Percentiles rank a stretch among this genome's conserved stretches.
phyloP scores from a whole-genome alignment of 352 stramenopile species.

The Phytophthora hibernalis region DNA sequence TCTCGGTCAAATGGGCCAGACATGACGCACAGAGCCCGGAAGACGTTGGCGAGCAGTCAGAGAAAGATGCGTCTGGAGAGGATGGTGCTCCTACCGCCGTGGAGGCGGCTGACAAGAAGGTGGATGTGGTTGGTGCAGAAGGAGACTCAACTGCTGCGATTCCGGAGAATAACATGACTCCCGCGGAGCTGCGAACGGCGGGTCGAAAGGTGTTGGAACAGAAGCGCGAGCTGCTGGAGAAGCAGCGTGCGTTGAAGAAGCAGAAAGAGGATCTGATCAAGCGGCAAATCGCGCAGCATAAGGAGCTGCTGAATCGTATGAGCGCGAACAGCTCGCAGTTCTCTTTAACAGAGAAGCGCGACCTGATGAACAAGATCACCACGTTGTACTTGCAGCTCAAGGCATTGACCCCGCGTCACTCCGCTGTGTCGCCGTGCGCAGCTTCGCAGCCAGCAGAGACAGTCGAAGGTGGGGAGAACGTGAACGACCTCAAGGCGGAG shows the following conservation, averaged over 20 bases:
- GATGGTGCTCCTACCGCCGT: conserved; percentile 16
- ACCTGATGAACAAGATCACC: conserved; percentile 88
- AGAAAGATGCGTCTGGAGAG: conserved; percentile 41
- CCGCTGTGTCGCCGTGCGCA: conserved; percentile 28
- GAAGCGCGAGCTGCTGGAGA: conserved; percentile 88
- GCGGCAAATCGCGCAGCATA: conserved; percentile 82
- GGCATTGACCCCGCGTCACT: conserved; percentile 51
- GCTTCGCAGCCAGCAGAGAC: conserved; percentile 11
- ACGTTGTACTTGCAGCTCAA: conserved; percentile 75
- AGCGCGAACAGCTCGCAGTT: conserved; percentile 78
- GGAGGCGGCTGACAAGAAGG: conserved; percentile 19
- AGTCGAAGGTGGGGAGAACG: conserved; percentile 34
- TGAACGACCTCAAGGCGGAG: conserved; percentile 69
- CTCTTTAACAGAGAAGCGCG: conserved; percentile 73
- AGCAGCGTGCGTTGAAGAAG: conserved; percentile 84
- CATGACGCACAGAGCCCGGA: conserved; percentile 78
- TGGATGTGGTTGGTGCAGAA: conserved; percentile 26
- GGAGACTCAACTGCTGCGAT: conserved; percentile 17
- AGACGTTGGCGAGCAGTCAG: conserved; percentile 53
- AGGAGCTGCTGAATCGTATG: conserved; percentile 84
- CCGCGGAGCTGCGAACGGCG: conserved; percentile 74
- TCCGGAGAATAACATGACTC: conserved; percentile 70
- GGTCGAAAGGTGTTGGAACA: conserved; percentile 84
- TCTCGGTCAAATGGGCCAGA: conserved; percentile 88
- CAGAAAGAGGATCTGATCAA: conserved; percentile 87